Evolutionary conservation across 1,284 basidiomycete genomes (phyloP), one percentile per base, ranked within the genome.

Genomic region (Athelia psychrophila): DNA sequence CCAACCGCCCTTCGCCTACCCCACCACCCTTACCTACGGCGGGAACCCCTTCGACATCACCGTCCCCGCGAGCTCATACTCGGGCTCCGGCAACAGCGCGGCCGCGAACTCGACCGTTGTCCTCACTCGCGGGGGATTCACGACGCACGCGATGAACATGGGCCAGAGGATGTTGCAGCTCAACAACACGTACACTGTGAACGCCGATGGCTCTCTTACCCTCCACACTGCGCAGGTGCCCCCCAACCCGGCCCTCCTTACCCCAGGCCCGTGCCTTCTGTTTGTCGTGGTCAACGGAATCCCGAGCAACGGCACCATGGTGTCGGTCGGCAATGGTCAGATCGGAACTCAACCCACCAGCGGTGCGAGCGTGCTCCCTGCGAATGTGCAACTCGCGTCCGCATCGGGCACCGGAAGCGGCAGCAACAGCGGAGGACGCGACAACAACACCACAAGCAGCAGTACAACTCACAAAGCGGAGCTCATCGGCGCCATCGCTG

Each of bases 91-190:
- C 19, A 86, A 88, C 58, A 76, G 79, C 51, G 88, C 86, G 3
- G 88, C 86, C 13, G 81, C 84, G 52, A 86, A 86, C 60, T 90
- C 94, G 38, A 88, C 84, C 19, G 88, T 95, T 18, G 83, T 86
- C 52, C 71, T 98, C 58, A 77, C 92, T 55, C 89, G 96, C 53
- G 81, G 86, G 25, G 95, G 95, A 6, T 98, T 95, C 76, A 93
- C 92, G 1, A 98, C 94, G 0, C 95, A 98, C 69, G 94, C 86
- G 23, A 91, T 98, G 84, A 95, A 95, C 76, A 95, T 93, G 89
- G 91, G 91, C 20, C 91, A 93, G 67, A 80, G 91, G 16, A 77
- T 75, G 56, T 60, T 91, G 53, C 83, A 89, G 64, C 74, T 94
- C 52, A 88, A 92, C 70, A 83, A 81, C 74, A 85, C 91, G 2